Evolutionary conservation across 2,329 filamentous ascomycete species (phyloP).

Genomic region (Fusarium paranaense): DNA sequence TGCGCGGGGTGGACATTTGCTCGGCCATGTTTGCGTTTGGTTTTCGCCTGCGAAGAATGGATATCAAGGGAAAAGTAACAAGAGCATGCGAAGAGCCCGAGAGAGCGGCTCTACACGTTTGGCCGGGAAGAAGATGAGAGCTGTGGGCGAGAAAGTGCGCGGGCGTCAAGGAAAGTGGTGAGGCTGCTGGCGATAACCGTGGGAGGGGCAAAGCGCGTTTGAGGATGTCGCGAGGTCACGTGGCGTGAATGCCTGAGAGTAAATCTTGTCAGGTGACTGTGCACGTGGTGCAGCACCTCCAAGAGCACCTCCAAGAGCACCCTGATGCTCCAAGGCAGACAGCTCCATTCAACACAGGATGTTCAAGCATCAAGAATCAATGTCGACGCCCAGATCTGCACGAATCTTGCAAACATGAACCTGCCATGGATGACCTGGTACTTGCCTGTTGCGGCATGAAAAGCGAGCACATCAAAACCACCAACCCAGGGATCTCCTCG

Average conservation of each 20-base stretch:
- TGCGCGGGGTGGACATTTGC: slow-evolving; percentile 78
- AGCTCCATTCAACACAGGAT: not conserved
- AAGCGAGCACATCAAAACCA: not conserved
- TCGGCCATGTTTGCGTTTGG: slow-evolving; percentile 68
- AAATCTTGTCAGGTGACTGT: accelerated
- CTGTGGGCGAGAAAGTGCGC: not conserved
- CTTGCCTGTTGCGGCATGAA: not conserved
- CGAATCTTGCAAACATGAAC: not conserved
- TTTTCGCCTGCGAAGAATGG: slow-evolving; percentile 5
- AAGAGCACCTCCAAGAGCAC: not conserved
- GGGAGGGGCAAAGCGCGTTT: slow-evolving; percentile 32
- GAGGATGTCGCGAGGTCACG: slow-evolving; percentile 36
- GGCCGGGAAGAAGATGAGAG: not conserved
- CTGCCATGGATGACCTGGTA: not conserved
- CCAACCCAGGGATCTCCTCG: not conserved
- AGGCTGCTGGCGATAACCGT: slow-evolving; percentile 23
- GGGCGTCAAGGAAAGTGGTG: not conserved
- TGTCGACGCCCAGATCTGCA: not conserved
- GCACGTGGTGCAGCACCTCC: slow-evolving; percentile 12
- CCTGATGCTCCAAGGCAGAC: not conserved
- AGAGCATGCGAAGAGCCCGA: accelerated
- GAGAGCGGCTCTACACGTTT: not conserved
- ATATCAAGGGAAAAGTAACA: not conserved
- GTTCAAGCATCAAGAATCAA: not conserved
- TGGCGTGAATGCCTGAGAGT: not conserved